Evolutionary conservation across 768 basidiomycete species (phyloP).

Genomic region (Psilocybe cubensis): DNA sequence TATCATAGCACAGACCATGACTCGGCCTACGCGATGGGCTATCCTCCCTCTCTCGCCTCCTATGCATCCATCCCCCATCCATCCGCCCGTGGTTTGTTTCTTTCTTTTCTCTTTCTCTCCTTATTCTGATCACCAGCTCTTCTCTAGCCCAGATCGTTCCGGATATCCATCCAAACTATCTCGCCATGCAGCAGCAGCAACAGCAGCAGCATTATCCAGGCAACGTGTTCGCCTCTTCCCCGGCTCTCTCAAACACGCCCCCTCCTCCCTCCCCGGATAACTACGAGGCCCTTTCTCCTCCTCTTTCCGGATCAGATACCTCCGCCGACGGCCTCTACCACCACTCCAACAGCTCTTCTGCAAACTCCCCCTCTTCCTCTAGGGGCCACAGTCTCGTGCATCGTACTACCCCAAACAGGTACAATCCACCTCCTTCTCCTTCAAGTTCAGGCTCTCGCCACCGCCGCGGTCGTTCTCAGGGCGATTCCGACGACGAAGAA

Average conservation of each 20-base stretch:
- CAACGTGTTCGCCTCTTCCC: conserved; percentile 59
- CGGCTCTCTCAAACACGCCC: conserved; percentile 70
- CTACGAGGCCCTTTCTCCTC: conserved; percentile 85
- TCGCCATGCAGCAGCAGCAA: conserved; percentile 63
- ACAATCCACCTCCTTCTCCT: conserved; percentile 84
- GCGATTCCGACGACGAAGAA: conserved; percentile 81
- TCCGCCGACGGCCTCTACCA: conserved; percentile 84
- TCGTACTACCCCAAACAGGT: conserved; percentile 62
- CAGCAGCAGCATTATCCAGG: conserved; percentile 53
- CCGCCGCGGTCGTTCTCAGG: conserved; percentile 70
- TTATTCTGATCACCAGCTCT: conserved; percentile 68
- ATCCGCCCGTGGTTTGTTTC: conserved; percentile 33
- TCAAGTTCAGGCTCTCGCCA: conserved; percentile 68
- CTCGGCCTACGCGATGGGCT: too few species aligned
- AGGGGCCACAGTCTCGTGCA: conserved; percentile 79
- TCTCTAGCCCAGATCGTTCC: conserved; percentile 64
- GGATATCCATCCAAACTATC: conserved; percentile 64
- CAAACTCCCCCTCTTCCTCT: conserved; percentile 80
- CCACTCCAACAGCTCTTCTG: conserved; percentile 76
- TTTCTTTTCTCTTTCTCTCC: conserved; percentile 28
- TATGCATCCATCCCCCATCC: conserved; percentile 11
- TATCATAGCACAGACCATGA: too few species aligned
- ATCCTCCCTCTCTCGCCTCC: conserved; percentile 20
- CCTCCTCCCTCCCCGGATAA: conserved; percentile 78
- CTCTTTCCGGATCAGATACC: conserved; percentile 88